Percentiles rank a stretch among this genome's conserved stretches.
Conservation (phyloP, 768 basidiomycete species). For the Lentinula raphanica region DNA sequence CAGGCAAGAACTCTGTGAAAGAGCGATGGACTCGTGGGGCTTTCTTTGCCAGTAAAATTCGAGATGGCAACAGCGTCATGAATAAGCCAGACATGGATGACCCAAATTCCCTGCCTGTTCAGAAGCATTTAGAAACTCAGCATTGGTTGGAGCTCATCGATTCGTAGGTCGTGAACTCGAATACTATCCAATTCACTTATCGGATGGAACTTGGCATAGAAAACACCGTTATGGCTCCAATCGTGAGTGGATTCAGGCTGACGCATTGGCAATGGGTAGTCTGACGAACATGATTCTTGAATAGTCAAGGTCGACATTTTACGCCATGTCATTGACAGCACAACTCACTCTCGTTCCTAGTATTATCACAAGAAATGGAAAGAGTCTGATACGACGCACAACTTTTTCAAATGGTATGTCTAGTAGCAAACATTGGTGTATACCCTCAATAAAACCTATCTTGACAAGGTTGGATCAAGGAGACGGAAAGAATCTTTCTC, state of each 20-base stretch:
- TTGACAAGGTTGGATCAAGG: slow-evolving; percentile 59
- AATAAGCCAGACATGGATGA: slow-evolving; percentile 17
- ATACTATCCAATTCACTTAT: not conserved
- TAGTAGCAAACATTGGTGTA: not conserved
- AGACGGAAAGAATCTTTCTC: slow-evolving; percentile 46
- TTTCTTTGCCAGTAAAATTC: slow-evolving; percentile 35
- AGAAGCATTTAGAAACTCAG: slow-evolving; percentile 51
- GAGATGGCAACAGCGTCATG: slow-evolving; percentile 35
- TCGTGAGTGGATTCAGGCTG: slow-evolving; percentile 28
- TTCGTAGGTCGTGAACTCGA: slow-evolving; percentile 28
- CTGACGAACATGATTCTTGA: not conserved
- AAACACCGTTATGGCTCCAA: slow-evolving; percentile 64
- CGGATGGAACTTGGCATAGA: slow-evolving; percentile 19
- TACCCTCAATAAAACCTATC: not conserved
- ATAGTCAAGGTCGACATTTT: slow-evolving; percentile 37
- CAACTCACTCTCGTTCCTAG: slow-evolving; percentile 26
- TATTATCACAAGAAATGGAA: slow-evolving; percentile 60
- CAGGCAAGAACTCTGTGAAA: slow-evolving; percentile 39
- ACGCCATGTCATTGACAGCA: not conserved
- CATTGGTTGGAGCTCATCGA: slow-evolving; percentile 65
- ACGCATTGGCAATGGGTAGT: not conserved
- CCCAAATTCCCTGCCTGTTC: slow-evolving; percentile 11
- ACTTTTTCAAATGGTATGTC: slow-evolving; percentile 58
- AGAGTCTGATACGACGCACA: slow-evolving; percentile 53
- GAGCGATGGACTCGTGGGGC: slow-evolving; percentile 45